Percentiles rank a stretch among this genome's conserved stretches.
Conservation (phyloP, 2,329 filamentous ascomycete genomes). For the Arthroderma sp. region DNA sequence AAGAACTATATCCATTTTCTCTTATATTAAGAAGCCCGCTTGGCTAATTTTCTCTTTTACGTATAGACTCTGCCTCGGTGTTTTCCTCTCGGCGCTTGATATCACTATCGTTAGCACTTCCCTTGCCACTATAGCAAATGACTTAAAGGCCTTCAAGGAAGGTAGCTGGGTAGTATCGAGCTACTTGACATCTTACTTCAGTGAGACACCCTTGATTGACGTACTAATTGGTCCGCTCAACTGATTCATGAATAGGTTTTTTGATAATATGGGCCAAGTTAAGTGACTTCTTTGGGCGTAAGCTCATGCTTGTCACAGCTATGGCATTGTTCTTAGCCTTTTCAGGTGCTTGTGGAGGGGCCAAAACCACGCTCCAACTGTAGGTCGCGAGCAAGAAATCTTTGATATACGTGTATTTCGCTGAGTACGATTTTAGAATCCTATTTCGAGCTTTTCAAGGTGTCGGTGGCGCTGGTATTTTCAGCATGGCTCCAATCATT, state of each 20-base stretch:
- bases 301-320: slow-evolving; percentile 25
- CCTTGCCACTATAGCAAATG: slow-evolving; percentile 23
- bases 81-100: slow-evolving; percentile 23
- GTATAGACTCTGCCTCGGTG: background rate
- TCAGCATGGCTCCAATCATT: slow-evolving; percentile 13
- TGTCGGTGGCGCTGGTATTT: slow-evolving; percentile 15
- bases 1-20: no score
- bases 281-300: slow-evolving; percentile 35
- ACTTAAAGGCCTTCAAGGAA: slow-evolving; percentile 24
- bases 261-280: slow-evolving; percentile 32
- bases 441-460: slow-evolving; percentile 19
- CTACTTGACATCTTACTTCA: slow-evolving; percentile 39
- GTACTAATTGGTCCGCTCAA: background rate
- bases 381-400: slow-evolving; percentile 7
- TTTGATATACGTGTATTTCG: no score
- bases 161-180: slow-evolving; percentile 37
- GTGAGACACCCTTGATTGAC: slow-evolving; percentile 13
- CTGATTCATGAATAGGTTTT: slow-evolving; percentile 20
- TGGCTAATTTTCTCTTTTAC: no score
- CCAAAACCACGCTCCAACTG: slow-evolving; percentile 21
- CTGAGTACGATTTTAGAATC: slow-evolving; percentile 8
- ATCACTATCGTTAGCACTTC: slow-evolving; percentile 27
- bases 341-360: slow-evolving; percentile 28
- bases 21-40: no score
- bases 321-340: slow-evolving; percentile 29